A percentile compares a stretch with the other conserved stretches of the same genome.
These are phyloP conservation scores for Parvularia atlantis DNA, from an alignment of 78 protist species.

Conservation along the genomic window DNA sequence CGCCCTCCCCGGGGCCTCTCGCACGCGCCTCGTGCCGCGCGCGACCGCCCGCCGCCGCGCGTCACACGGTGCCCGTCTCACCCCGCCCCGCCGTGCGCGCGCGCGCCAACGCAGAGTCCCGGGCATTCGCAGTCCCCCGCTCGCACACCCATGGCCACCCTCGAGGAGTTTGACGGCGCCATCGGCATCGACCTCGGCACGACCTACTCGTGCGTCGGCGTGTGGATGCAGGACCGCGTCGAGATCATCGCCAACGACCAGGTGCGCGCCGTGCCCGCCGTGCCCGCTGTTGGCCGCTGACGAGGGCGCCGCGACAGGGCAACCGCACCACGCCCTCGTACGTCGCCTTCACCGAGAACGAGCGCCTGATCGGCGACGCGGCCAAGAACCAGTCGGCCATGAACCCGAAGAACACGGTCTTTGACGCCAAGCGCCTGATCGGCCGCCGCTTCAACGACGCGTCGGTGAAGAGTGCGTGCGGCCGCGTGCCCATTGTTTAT, in stretches of 20 bases:
- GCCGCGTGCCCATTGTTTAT: no score
- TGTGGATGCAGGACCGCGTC: conserved; percentile 77
- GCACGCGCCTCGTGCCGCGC: no score
- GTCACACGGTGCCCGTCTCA: no score
- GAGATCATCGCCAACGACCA: conserved; percentile 98
- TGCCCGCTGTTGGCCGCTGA: background rate
- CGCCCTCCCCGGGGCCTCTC: no score
- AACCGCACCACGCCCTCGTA: conserved; percentile 92
- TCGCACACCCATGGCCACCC: no score
- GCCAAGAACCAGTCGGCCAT: conserved; percentile 91
- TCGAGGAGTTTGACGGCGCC: no score
- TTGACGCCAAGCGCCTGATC: conserved; percentile 90
- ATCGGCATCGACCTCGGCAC: conserved; percentile 42
- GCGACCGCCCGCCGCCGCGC: no score
- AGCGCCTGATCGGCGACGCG: conserved; percentile 88
- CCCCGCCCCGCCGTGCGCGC: no score
- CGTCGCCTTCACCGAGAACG: conserved; percentile 91
- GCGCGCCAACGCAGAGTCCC: no score
- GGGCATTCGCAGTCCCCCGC: no score
- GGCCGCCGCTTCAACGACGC: conserved; percentile 52
- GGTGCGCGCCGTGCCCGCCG: conserved; percentile 94
- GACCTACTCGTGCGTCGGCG: conserved; percentile 90
- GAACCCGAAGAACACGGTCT: conserved; percentile 94
- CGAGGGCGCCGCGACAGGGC: conserved; percentile 34
- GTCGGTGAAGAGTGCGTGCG: conserved; percentile 1